Evolutionary conservation across 495 filamentous ascomycete species (phyloP).

Genomic region (Xylaria sp.): DNA sequence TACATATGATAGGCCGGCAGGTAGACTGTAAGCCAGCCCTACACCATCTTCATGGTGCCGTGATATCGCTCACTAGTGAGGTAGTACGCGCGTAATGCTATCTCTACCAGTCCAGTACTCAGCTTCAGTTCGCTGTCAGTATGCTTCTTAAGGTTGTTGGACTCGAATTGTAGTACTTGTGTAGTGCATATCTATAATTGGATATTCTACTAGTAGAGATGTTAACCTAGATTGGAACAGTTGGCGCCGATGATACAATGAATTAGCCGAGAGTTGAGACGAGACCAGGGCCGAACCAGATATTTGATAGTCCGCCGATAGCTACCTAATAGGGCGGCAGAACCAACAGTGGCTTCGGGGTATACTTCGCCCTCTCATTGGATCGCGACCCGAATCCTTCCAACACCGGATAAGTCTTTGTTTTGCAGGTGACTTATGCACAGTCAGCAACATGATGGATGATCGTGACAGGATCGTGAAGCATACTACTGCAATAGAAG

Average conservation of each 20-base stretch:
- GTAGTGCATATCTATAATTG: slow-evolving; percentile 5
- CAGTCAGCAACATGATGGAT: slow-evolving; percentile 26
- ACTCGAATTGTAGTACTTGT: slow-evolving; percentile 4
- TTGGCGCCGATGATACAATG: slow-evolving; percentile 24
- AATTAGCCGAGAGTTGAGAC: slow-evolving; percentile 17
- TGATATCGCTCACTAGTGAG: slow-evolving; percentile 9
- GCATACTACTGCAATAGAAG: slow-evolving; percentile 7
- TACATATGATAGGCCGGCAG: slow-evolving; percentile 6
- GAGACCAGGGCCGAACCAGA: slow-evolving; percentile 17
- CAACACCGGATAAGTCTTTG: slow-evolving; percentile 10
- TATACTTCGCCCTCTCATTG: slow-evolving; percentile 16
- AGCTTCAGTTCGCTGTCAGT: neutral
- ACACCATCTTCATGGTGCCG: neutral
- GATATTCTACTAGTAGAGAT: neutral
- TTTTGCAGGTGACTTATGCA: slow-evolving; percentile 30
- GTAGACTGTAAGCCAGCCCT: slow-evolving; percentile 13
- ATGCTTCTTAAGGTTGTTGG: neutral
- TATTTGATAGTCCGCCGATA: neutral
- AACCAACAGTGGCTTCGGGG: slow-evolving; percentile 16
- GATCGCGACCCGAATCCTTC: slow-evolving; percentile 18
- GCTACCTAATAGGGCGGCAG: neutral
- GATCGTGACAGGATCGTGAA: slow-evolving; percentile 18
- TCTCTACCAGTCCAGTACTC: neutral
- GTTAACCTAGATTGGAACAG: neutral
- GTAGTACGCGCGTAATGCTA: slow-evolving; percentile 23